phyloP scores from a whole-genome alignment of 2,329 filamentous ascomycete species.

The Microdochium trichocladiopsis region DNA sequence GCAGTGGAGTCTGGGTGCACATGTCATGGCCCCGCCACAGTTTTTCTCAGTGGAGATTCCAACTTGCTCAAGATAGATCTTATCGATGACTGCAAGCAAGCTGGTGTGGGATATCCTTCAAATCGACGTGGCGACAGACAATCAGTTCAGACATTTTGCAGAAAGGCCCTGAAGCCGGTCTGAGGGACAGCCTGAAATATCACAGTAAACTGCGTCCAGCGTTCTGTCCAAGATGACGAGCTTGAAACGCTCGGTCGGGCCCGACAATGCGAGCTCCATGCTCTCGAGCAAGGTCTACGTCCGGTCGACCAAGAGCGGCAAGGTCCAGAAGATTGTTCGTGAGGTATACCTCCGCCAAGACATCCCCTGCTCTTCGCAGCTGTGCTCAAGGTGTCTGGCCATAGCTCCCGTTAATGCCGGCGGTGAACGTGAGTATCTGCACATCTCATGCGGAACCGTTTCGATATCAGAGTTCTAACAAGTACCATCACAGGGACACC shows the following conservation, averaged over 20 bases:
- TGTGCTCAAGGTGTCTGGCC: conserved; percentile 71
- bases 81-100: neutral
- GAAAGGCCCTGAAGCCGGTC: too few species aligned
- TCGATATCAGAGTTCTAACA: conserved; percentile 6
- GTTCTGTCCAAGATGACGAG: conserved; percentile 48
- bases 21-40: neutral
- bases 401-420: conserved; percentile 73
- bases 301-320: conserved; percentile 87
- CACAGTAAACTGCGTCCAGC: too few species aligned
- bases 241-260: conserved; percentile 50
- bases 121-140: neutral
- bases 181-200: too few species aligned
- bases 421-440: conserved; percentile 56
- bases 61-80: neutral
- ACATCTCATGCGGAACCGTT: neutral
- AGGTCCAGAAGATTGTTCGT: conserved; percentile 97
- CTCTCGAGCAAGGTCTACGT: conserved; percentile 96
- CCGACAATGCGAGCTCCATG: conserved; percentile 55
- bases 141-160: too few species aligned
- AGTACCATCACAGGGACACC: conserved; percentile 28
- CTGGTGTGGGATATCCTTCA: neutral
- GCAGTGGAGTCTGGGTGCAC: neutral
- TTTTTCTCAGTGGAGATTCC: neutral
- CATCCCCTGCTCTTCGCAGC: conserved; percentile 90
- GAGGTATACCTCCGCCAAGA: conserved; percentile 95